These are phyloP conservation scores for Haematococcus lacustris DNA, from an alignment of 139 green algal genomes.

Conservation along the genomic window DNA sequence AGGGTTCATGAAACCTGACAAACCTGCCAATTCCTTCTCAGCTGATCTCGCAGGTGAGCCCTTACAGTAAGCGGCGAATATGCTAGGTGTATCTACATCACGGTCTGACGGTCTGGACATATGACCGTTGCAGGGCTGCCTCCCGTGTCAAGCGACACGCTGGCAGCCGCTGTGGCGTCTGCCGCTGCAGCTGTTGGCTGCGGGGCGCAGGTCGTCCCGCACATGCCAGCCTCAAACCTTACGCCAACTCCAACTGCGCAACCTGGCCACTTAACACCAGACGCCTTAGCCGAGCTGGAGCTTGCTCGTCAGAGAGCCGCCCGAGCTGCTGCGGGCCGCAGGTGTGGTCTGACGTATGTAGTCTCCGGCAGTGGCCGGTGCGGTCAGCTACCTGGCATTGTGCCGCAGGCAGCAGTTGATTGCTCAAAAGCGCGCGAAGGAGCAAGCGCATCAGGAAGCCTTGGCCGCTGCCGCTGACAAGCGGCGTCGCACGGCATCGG, in stretches of 20 bases:
- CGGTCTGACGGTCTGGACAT: no score
- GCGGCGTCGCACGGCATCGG: neutral
- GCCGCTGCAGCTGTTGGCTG: neutral
- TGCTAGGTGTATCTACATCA: no score
- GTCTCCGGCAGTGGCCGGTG: neutral
- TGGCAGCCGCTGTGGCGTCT: neutral
- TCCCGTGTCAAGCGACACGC: neutral
- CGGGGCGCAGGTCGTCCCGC: neutral
- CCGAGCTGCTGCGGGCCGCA: conserved; percentile 28
- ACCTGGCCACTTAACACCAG: conserved; percentile 1
- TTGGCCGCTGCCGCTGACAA: neutral
- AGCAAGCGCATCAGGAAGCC: neutral
- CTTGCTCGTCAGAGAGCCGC: conserved; percentile 28
- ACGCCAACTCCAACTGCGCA: neutral
- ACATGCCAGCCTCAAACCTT: neutral
- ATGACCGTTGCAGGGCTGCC: conserved; percentile 1
- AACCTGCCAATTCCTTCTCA: no score
- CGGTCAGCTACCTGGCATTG: neutral
- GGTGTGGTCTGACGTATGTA: neutral
- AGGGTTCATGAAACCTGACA: no score
- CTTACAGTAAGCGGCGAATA: no score
- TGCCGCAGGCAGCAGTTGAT: conserved; percentile 2
- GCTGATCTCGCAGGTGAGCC: no score
- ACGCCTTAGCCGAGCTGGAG: conserved; percentile 32
- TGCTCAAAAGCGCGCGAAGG: conserved; percentile 3